These are phyloP conservation scores for Phytopythium montanum DNA, from an alignment of 352 stramenopile genomes.

Conservation along the genomic window DNA sequence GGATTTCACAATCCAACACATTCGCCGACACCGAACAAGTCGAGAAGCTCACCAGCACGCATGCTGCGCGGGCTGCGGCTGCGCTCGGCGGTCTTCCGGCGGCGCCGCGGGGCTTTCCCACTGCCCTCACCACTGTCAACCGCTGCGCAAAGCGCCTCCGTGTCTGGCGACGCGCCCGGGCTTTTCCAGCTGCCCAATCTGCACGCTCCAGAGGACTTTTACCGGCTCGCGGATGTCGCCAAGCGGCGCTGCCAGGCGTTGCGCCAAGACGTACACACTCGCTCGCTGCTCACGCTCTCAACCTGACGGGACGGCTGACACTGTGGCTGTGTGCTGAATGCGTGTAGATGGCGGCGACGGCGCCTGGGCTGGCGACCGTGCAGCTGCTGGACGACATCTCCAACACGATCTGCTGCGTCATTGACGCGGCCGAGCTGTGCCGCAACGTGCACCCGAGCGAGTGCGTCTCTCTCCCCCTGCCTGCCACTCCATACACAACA, in stretches of 20 bases:
- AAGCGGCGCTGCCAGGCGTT: slow-evolving; percentile 55
- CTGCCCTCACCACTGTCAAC: background rate
- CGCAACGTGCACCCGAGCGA: slow-evolving; percentile 90
- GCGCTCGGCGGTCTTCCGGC: background rate
- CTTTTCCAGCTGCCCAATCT: slow-evolving; percentile 73
- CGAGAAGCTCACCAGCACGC: background rate
- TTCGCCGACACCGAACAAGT: background rate
- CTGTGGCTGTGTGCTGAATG: slow-evolving; percentile 3
- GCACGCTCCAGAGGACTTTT: slow-evolving; percentile 56
- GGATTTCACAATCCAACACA: background rate
- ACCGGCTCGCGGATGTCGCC: slow-evolving; percentile 45
- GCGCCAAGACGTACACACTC: slow-evolving; percentile 40
- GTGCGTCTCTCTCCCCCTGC: slow-evolving; percentile 27
- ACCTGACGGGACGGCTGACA: background rate
- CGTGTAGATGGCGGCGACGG: slow-evolving; percentile 39
- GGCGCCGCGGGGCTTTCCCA: background rate
- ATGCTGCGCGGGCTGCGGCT: background rate
- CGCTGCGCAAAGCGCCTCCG: background rate
- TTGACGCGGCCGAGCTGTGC: slow-evolving; percentile 95
- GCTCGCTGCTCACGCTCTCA: background rate
- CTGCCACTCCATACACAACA: background rate
- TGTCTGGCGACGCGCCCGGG: slow-evolving; percentile 24
- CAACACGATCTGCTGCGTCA: slow-evolving; percentile 94
- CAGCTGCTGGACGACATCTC: slow-evolving; percentile 92
- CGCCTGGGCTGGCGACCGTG: slow-evolving; percentile 65